Evolutionary conservation across 805 yeast species (phyloP), one percentile per base, ranked within the genome.

Genomic region (Crinitomyces ghanaensis): DNA sequence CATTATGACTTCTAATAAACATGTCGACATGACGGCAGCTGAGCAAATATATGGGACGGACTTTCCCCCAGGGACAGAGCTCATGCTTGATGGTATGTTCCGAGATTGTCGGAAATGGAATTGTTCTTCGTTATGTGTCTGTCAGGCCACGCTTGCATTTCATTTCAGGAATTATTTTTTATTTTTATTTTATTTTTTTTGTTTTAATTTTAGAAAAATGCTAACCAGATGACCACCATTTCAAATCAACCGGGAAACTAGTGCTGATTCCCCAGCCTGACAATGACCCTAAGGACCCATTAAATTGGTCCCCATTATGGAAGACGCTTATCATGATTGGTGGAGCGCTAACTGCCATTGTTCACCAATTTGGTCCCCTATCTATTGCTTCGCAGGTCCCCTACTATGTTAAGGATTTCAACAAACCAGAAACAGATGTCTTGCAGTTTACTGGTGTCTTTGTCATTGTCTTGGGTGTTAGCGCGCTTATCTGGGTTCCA

Each of bases 381-480:
- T 34, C 37, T 9, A 24, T 34, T 24, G 37, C 37, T 7, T 34
- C 37, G 4, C 37, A 34, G 19, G 33, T 30, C 6, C 37, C 37
- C 15, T 34, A 28, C 24, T 34, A 34, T 22, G 17, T 30, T 12
- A 30, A 31, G 8, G 37, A 34, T 9, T 34, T 26, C 14, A 21
- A 34, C 30, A 31, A 30, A 5, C 17, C 35, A 8, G 19, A 19
- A 3, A 28, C 7, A n/a, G 37, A 29, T 24, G 29, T 34, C 6
- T 15, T 34, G 6, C 29, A 34, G 17, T 34, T 34, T 3, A 51
- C 70, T 37, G 53, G 70, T 1, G 36, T 68, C 29, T 70, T 63
- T 40, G 72, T 69, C 9, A 44, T 68, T 17, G 74, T 73, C 4
- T 68, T 68, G 43, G 77, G 72, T 31, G 24, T 66, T 19, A 72